Evolutionary conservation across 495 filamentous ascomycete species (phyloP), one percentile per base, ranked within the genome.

Genomic region (Penicillium taxi): DNA sequence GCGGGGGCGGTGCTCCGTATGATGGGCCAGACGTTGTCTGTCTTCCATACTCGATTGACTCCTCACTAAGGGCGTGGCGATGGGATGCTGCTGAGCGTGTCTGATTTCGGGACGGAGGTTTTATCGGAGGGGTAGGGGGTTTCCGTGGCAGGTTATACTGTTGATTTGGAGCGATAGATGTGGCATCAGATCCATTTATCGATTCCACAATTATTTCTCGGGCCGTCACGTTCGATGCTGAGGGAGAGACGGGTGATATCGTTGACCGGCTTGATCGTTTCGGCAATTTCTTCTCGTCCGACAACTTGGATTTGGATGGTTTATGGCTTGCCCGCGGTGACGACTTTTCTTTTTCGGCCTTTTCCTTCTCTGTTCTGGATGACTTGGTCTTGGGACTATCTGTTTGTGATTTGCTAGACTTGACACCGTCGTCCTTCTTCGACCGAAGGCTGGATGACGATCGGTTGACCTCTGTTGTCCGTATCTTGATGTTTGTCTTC

Each of bases 1-100:
- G 88, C 0, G 88, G 88, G 1, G 84, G 87, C 20, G 84, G 84
- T 11, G 50, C 61, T 5, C 53, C 61, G 27, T 49, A 66, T 11
- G 48, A 50, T 11, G 51, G 49, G 30, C 44, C 52, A 7, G 59
- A 26, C 9, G 50, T 63, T 9, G 72, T 69, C 42, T 61, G 55
- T 33, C 55, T 55, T 11, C 57, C 55, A 42, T 66, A 60, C 6
- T 69, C 63, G 24, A 60, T 45, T 6, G 64, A 61, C 18, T 59
- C 53, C 14, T 70, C 66, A 17, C 58, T 55, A 13, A 57, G 55
- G 5, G 57, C 53, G 15, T 52, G 51, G 14, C 55, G 59, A 36
- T 59, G 54, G 3, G 66, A 64, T 28, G 39, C 52, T 9, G 61
- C 51, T 13, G 66, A 65, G 13, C 59, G 60, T 11, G 34, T 59